These are phyloP conservation scores for Durio zibethinus DNA, from an alignment of 345 rosid species.

Conservation along the genomic window DNA sequence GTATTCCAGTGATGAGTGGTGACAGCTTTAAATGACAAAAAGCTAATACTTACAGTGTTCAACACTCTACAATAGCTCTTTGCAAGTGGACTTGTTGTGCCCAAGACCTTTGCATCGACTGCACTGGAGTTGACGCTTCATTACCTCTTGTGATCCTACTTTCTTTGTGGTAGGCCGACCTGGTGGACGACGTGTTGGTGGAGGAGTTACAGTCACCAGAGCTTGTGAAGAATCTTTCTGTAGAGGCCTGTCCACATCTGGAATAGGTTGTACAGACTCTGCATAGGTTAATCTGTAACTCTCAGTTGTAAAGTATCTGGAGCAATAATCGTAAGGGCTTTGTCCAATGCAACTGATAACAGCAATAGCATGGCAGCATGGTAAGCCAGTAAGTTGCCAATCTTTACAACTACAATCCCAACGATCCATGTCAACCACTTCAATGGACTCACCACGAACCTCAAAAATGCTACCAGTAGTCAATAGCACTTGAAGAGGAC, in stretches of 20 bases:
- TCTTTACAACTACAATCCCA: slow-evolving; percentile 90
- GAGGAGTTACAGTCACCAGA: slow-evolving; percentile 76
- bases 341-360: slow-evolving; percentile 56
- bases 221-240: slow-evolving; percentile 45
- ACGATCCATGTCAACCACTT: slow-evolving; percentile 58
- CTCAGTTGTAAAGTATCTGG: slow-evolving; percentile 67
- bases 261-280: slow-evolving; percentile 62
- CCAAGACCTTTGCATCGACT: slow-evolving; percentile 97
- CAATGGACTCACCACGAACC: slow-evolving; percentile 74
- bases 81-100: slow-evolving; percentile 97
- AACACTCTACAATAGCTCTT: slow-evolving; percentile 50
- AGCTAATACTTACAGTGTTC: slow-evolving; percentile 28
- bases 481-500: slow-evolving; percentile 47
- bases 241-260: slow-evolving; percentile 40
- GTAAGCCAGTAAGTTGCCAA: slow-evolving; percentile 82
- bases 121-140: slow-evolving; percentile 90
- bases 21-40: background rate
- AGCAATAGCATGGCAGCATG: slow-evolving; percentile 75
- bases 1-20: background rate
- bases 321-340: slow-evolving; percentile 65
- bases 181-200: slow-evolving; percentile 78
- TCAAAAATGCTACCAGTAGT: slow-evolving; percentile 71
- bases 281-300: slow-evolving; percentile 71
- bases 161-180: slow-evolving; percentile 82
- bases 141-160: slow-evolving; percentile 51